phyloP scores from a whole-genome alignment of 2,329 filamentous ascomycete genomes.

The Hymenoscyphus repandus region DNA sequence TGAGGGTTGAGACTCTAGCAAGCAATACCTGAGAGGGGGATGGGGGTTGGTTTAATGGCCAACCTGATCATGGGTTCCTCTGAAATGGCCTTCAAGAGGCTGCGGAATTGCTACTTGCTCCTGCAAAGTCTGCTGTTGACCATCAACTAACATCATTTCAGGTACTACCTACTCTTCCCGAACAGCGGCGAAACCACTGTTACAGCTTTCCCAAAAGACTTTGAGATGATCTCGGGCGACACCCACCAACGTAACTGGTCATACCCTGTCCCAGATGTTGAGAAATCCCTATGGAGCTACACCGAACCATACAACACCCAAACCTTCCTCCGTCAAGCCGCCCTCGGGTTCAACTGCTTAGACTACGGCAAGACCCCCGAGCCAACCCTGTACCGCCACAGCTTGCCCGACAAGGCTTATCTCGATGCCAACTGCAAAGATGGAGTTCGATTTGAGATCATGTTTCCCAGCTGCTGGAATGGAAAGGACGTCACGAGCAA shows the following conservation, averaged over 20 bases:
- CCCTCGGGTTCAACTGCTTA: conserved; percentile 91
- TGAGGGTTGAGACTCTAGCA: no score
- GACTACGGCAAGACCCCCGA: conserved; percentile 57
- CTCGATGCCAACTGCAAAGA: conserved; percentile 78
- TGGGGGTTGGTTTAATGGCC: background rate
- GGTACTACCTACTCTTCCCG: conserved; percentile 79
- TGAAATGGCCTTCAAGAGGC: no score
- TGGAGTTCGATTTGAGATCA: conserved; percentile 75
- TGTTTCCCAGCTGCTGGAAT: conserved; percentile 90
- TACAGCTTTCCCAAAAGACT: conserved; percentile 68
- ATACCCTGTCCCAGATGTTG: conserved; percentile 59
- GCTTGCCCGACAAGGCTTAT: conserved; percentile 71
- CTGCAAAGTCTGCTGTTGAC: background rate
- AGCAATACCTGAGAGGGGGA: background rate
- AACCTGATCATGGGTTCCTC: background rate
- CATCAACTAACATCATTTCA: conserved; percentile 32
- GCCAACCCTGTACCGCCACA: conserved; percentile 73
- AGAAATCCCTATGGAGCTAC: conserved; percentile 64
- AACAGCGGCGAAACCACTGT: conserved; percentile 50
- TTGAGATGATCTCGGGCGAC: conserved; percentile 79
- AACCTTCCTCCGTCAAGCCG: conserved; percentile 67
- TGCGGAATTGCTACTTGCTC: no score
- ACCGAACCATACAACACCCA: conserved; percentile 52
- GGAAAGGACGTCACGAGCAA: conserved; percentile 53
- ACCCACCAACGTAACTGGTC: conserved; percentile 62